phyloP scores from a whole-genome alignment of 2,329 filamentous ascomycete species.

The Aspergillus brunneoviolaceus region DNA sequence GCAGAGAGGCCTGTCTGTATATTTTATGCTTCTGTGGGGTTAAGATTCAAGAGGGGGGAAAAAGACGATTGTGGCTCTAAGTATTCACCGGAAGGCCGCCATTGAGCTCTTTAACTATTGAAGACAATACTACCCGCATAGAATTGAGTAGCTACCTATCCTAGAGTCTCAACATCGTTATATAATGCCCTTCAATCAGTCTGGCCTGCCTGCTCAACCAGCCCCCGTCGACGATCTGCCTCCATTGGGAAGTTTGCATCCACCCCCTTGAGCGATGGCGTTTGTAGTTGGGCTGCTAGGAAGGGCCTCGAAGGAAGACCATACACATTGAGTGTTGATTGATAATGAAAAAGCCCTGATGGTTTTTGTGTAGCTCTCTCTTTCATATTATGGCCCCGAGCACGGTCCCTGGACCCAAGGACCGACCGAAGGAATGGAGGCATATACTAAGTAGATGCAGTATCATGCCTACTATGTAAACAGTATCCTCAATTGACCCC shows the following conservation, averaged over 20 bases:
- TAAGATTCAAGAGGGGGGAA: too few species aligned
- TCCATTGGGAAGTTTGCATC: constrained; percentile 2
- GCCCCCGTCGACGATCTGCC: constrained; percentile 17
- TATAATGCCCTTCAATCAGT: neutral
- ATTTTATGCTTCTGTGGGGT: neutral
- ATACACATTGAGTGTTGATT: too few species aligned
- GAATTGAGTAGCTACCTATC: neutral
- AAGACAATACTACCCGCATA: neutral
- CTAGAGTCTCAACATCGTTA: neutral
- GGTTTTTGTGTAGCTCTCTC: too few species aligned
- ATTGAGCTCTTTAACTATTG: neutral
- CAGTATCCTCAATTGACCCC: neutral
- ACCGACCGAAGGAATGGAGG: too few species aligned
- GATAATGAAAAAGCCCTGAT: too few species aligned
- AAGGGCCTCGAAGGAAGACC: neutral
- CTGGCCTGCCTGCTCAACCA: constrained; percentile 10
- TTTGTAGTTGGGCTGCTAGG: neutral
- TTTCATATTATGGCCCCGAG: too few species aligned
- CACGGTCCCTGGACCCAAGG: too few species aligned
- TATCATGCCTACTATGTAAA: too few species aligned
- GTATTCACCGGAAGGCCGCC: neutral
- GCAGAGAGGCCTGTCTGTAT: neutral
- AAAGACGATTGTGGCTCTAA: neutral
- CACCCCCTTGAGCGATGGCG: neutral
- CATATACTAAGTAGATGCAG: too few species aligned